These are phyloP conservation scores for Claviceps spartinae DNA, from an alignment of 2,329 filamentous ascomycete species.

Conservation along the genomic window DNA sequence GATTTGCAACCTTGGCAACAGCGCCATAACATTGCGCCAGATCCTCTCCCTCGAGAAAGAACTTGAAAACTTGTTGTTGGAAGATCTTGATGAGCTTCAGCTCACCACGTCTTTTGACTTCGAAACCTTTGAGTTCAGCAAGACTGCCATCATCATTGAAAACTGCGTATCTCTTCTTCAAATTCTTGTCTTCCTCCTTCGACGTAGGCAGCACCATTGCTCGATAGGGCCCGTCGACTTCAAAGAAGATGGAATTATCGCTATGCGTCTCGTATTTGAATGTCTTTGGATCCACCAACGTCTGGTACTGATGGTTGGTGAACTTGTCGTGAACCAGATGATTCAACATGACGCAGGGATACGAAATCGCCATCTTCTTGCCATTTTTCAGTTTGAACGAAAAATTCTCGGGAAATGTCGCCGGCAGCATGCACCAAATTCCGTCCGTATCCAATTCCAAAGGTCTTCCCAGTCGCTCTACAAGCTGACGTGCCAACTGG, in stretches of 20 bases:
- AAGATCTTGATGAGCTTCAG: constrained; percentile 99
- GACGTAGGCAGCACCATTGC: constrained; percentile 96
- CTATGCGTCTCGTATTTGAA: constrained; percentile 94
- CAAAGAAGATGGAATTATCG: constrained; percentile 98
- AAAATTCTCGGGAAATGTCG: constrained; percentile 93
- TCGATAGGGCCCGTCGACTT: constrained; percentile 93
- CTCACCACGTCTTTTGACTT: constrained; percentile 93
- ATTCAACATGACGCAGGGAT: constrained; percentile 98
- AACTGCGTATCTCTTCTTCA: constrained; percentile 98
- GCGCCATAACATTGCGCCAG: constrained; percentile 79
- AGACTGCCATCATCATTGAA: constrained; percentile 97
- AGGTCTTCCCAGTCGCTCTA: constrained; percentile 84
- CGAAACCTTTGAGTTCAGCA: constrained; percentile 92
- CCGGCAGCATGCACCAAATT: constrained; percentile 98
- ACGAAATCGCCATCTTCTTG: constrained; percentile 93
- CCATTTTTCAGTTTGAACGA: constrained; percentile 87
- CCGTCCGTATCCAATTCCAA: constrained; percentile 94
- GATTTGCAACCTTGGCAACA: constrained; percentile 88
- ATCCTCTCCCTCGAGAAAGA: constrained; percentile 85
- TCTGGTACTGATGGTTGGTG: constrained; percentile 96
- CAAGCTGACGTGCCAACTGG: constrained; percentile 84
- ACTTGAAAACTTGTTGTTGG: constrained; percentile 98
- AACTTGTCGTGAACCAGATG: constrained; percentile 90
- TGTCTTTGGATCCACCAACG: constrained; percentile 60
- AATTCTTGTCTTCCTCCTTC: constrained; percentile 97